Evolutionary conservation across 257 asterid species (phyloP).

Genomic region (Nicotiana benthamiana): DNA sequence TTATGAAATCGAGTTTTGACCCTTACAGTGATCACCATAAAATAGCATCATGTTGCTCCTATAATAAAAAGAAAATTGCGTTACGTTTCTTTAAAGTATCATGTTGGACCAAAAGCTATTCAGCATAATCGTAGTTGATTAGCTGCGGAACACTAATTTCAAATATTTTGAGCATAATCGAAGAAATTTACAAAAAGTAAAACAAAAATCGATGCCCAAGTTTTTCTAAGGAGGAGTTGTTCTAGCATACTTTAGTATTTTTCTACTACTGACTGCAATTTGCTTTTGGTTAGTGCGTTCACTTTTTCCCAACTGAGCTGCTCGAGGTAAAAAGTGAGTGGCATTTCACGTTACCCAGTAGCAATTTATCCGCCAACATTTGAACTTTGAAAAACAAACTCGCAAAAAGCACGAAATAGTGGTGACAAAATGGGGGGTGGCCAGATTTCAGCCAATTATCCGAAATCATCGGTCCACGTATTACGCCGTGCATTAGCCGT

Average conservation of each 20-base stretch:
- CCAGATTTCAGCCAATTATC: conserved; percentile 4
- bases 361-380: neutral
- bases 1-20: no score
- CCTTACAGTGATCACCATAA: neutral
- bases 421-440: conserved; percentile 6
- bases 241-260: neutral
- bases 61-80: neutral
- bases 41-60: neutral
- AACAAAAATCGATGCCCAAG: neutral
- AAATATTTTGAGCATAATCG: neutral
- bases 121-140: neutral
- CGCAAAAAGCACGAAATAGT: no score
- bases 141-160: neutral
- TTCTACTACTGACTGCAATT: neutral
- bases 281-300: neutral
- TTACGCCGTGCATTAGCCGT: conserved; percentile 34
- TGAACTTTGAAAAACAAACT: neutral
- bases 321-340: neutral
- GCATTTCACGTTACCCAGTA: neutral
- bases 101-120: neutral
- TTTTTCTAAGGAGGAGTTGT: neutral
- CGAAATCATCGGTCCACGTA: conserved; percentile 36
- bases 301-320: neutral
- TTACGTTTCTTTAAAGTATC: neutral
- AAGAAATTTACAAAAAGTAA: neutral